Evolutionary conservation across 176 grass and related monocot genomes (phyloP), one percentile per base, ranked within the genome.

Genomic region (Oryza glaberrima): DNA sequence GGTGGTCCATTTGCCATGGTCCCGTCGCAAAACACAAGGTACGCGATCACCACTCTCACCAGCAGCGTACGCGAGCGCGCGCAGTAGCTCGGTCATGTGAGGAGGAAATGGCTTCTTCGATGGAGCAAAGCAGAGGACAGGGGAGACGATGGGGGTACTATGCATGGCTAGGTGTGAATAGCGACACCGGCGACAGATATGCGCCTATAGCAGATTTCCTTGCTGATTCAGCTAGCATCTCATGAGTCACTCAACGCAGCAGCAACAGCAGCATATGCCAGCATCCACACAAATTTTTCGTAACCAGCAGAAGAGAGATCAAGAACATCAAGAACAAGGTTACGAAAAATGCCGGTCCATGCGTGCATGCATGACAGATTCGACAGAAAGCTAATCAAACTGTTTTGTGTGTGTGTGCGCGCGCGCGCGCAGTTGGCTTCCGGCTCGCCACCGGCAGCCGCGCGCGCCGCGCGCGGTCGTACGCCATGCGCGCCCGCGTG

Each of bases 61-160:
- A 36, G 35, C 35, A 36, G 35, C 35, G 20, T 63, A 63, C 58
- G 58, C 4, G 58, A 63, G 17, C 6, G 54, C 17, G 7, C 2
- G 15, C 5, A 15, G 48, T 9, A 41, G 5, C 40, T 6, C 54
- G 80, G 15, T 78, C 88, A 90, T 78, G 84, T 90, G 88, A 90
- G 11, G 46, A 74, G 3, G 68, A 36, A 19, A 43, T 75, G 84
- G 88, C 58, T 69, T 23, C 79, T 43, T 86, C 79, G 88, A 90
- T 69, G 75, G 79, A 78, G 72, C 88, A 81, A 30, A 68, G 48
- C 48, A 22, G 13, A 40, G 45, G 60, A 74, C 84, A 83, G 84
- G 36, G 35, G 47, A 36, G 84, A 49, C 74, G 74, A 60, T 73
- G 26, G 60, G 67, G 30, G 76, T 22, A 68, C 19, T 10, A 11